Conservation (phyloP, 495 filamentous ascomycete genomes). For the Penicillium canariense region DNA sequence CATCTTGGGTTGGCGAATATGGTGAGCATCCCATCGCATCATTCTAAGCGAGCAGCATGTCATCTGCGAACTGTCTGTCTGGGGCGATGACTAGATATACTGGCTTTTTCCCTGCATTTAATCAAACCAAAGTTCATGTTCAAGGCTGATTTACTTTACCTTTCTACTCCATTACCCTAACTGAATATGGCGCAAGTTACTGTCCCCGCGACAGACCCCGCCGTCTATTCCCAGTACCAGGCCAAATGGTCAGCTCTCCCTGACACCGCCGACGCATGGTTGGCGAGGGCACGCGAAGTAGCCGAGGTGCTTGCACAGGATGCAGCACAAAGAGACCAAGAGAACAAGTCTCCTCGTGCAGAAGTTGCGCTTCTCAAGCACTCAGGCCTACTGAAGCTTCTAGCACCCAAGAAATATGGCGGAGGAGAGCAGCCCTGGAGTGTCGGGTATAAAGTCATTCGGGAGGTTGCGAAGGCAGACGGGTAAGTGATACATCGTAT, state of each 20-base stretch:
- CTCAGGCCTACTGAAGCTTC: slow-evolving; percentile 53
- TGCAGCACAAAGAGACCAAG: slow-evolving; percentile 51
- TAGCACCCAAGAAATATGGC: slow-evolving; percentile 54
- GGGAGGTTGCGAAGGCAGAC: slow-evolving; percentile 58
- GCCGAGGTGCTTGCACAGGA: slow-evolving; percentile 51
- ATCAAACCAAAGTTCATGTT: neutral
- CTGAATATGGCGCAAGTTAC: slow-evolving; percentile 14
- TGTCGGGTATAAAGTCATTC: slow-evolving; percentile 54
- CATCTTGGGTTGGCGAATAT: neutral
- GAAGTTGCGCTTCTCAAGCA: slow-evolving; percentile 57
- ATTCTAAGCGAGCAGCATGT: slow-evolving; percentile 9
- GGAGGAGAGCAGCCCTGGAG: slow-evolving; percentile 58
- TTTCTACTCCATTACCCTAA: neutral
- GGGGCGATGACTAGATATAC: neutral
- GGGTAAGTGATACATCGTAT: slow-evolving; percentile 30
- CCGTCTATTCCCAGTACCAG: slow-evolving; percentile 48
- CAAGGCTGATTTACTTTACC: neutral
- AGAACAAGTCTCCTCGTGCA: slow-evolving; percentile 54
- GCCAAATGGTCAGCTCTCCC: slow-evolving; percentile 48
- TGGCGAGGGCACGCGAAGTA: slow-evolving; percentile 51
- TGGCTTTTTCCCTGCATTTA: neutral
- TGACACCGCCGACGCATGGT: slow-evolving; percentile 44
- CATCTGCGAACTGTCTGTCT: neutral
- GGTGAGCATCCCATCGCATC: slow-evolving; percentile 4
- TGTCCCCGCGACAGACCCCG: slow-evolving; percentile 45